Base-by-base conservation (phyloP, 441 rosid genomes). In the Croton setiger region DNA sequence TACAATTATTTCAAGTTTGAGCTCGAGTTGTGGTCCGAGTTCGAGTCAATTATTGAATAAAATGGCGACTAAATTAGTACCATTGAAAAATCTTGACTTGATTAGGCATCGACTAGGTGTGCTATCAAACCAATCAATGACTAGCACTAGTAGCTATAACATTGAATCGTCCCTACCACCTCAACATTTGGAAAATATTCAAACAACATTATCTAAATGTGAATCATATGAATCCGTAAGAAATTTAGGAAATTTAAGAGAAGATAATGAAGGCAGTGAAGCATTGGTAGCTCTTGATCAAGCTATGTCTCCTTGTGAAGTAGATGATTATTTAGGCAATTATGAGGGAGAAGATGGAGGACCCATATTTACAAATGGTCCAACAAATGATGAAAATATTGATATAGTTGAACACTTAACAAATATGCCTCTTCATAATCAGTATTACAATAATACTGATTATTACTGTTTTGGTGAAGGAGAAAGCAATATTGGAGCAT, bases 251-350 rank as follows among this genome's bases (percentile, higher is more conserved):
- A 59, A 39, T 39, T 1, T 59, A 5, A 23, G 20, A 17, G 63
- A 59, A 59, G 63, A 36, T n/a, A n/a, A n/a, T 36, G 44, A 59
- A 59, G 13, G 17, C 17, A 36, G n/a, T 36, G 63, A 59, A 59
- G 63, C 63, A 35, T 17, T 59, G 14, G 37, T 17, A 12, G 36
- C 7, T 0, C 60, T 56, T 27, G 17, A 3, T 7, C 20, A 36
- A 35, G 23, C 5, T 3, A 35, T 59, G 23, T 59, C 52, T 2
- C n/a, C 20, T 13, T 20, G 20, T 10, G 56, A 53, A 21, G 5
- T 53, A 53, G 56, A 53, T 3, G 44, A 8, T 20, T 17, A 17
- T 17, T 17, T 59, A 59, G 44, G 45, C 5, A n/a, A 36, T 36
- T 35, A 9, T 10, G 58, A 44, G 7, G 44, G 63, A 15, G 63